Evolutionary conservation across 495 filamentous ascomycete genomes (phyloP), one percentile per base, ranked within the genome.

Genomic region (Podospora didyma): DNA sequence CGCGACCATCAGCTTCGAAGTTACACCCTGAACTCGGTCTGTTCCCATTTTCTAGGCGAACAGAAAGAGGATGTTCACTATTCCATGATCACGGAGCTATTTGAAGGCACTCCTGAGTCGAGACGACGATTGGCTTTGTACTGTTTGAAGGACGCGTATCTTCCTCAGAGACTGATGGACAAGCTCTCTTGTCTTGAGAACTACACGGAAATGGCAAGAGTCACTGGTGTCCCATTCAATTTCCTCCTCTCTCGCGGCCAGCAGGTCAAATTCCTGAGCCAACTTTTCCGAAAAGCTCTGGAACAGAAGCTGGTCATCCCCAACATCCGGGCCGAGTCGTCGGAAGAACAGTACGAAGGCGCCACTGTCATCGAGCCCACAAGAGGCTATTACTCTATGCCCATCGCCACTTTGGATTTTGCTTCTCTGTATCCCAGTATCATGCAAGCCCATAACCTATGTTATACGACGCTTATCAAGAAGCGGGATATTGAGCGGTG

Each of bases 51-150:
- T 64, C 75, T 99, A 51, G 89, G 91, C 21, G 94, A 99, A 66
- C 94, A 98, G 68, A 99, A 99, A 67, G 94, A 99, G 72, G 94
- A 99, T 71, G 94, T 99, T 1, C 95, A 99, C 65, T 85, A 97
- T 70, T 96, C 90, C 6, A 99, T 99, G 89, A 99, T 99, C 68
- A 97, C 95, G 0, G 95, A 97, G 62, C 75, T 99, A 1, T 96
- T 90, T 74, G 97, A 97, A 64, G 94, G 94, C 23, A 96, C 92
- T 0, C 84, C 92, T 0, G 93, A 97, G 65, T 95, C 92, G 9
- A 77, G 94, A 53, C 86, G 95, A 57, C 82, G 94, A 68, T 71
- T 99, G 39, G 94, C 94, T 1, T 85, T 99, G 2, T 99, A 99
- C 72, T 99, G 94, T 75, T 73, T 99, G 51, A 99, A 99, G 72